Conservation (phyloP, 2,329 filamentous ascomycete species). For the Trichothecium roseum region DNA sequence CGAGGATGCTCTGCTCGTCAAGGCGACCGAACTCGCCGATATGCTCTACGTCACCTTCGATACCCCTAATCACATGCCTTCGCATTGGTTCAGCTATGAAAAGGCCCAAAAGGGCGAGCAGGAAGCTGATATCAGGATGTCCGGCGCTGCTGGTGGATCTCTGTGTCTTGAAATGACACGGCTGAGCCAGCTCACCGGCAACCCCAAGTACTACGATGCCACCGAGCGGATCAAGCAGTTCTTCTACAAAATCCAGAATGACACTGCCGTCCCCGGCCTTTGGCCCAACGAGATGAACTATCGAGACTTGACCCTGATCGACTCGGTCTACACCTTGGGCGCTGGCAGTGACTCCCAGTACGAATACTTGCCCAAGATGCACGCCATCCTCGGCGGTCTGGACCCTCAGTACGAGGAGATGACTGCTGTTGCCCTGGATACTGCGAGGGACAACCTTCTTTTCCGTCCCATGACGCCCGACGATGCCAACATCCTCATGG, state of each 20-base stretch:
- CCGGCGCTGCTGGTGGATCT: slow-evolving; percentile 45
- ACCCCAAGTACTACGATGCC: slow-evolving; percentile 67
- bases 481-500: slow-evolving; percentile 49
- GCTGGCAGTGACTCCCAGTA: slow-evolving; percentile 40
- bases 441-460: slow-evolving; percentile 51
- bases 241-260: slow-evolving; percentile 53
- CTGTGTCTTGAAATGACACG: slow-evolving; percentile 66
- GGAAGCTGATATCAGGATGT: slow-evolving; percentile 22
- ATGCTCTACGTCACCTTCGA: slow-evolving; percentile 44
- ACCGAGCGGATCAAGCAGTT: slow-evolving; percentile 63
- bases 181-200: slow-evolving; percentile 60
- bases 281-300: slow-evolving; percentile 60
- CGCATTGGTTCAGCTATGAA: slow-evolving; percentile 33
- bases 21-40: slow-evolving; percentile 42
- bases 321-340: slow-evolving; percentile 28
- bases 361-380: slow-evolving; percentile 51
- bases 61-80: slow-evolving; percentile 42
- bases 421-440: slow-evolving; percentile 52
- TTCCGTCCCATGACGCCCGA: slow-evolving; percentile 57
- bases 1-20: slow-evolving; percentile 34
- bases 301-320: slow-evolving; percentile 16
- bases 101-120: slow-evolving; percentile 27
- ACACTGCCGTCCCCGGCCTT: slow-evolving; percentile 59
- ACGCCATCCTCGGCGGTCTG: slow-evolving; percentile 53
- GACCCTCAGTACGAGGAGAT: slow-evolving; percentile 53